Evolutionary conservation across 257 asterid genomes (phyloP), one percentile per base, ranked within the genome.

Genomic region (Dorcoceras hygrometricum): DNA sequence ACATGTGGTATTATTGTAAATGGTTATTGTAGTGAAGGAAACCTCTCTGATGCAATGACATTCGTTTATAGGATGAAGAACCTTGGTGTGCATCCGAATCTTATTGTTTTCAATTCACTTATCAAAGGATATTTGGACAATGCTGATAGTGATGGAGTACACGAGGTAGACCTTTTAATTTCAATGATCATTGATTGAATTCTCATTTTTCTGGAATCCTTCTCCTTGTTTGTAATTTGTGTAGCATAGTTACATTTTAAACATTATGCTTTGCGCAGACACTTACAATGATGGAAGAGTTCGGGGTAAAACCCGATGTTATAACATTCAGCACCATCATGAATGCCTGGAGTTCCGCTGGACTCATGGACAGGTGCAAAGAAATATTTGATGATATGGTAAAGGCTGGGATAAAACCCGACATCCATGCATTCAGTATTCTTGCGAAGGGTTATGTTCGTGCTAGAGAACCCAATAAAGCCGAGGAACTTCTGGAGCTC

Each of bases 391-490:
- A 87, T 53, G 91, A 90, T 72, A 88, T 94, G 99, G 77, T 70
- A 8, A 77, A 77, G 81, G 82, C 87, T 0, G 78, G 90, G 29
- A 85, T 94, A 57, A 84, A 94, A 73, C 96, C 97, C 1, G 97
- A 94, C 58, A 64, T 69, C 65, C 95, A 88, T 26, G 80, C 82
- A 64, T 94, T 86, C 78, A 86, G 97, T 95, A 94, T 94, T 69
- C 96, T 94, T 5, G 99, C 96, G 7, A 94, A 94, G 84, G 96
- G 97, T 59, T 85, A 90, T 12, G 95, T 90, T 46, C 89, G 99
- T 25, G 82, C 97, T 0, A 78, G 95, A 54, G 75, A 90, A 34
- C 96, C 95, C 0, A 89, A 80, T 25, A 87, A 77, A 63, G 99
- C 97, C 0, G 96, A 87, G 73, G 79, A 71, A 0, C 85, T 90